These are phyloP conservation scores for Salvia rosmarinus DNA, from an alignment of 257 asterid species.

Conservation along the genomic window DNA sequence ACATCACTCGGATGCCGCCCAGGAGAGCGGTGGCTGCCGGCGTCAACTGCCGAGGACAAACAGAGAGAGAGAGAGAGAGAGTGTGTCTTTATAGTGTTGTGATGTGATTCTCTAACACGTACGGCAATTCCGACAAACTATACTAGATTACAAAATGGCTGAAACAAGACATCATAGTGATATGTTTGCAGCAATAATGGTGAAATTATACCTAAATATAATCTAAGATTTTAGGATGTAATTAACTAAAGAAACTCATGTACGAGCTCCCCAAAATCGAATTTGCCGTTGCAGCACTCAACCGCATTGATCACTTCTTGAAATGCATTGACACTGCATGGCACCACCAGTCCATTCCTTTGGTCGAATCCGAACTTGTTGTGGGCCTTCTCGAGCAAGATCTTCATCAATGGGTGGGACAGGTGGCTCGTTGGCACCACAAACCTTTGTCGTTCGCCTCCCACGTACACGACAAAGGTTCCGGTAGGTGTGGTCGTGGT, in stretches of 20 bases:
- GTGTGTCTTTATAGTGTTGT: background rate
- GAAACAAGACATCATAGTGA: background rate
- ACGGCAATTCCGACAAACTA: background rate
- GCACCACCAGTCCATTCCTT: slow-evolving; percentile 61
- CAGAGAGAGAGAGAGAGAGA: background rate
- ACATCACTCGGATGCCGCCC: background rate
- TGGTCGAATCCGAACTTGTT: slow-evolving; percentile 42
- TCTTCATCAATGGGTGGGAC: slow-evolving; percentile 82
- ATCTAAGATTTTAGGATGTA: background rate
- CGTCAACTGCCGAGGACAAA: background rate
- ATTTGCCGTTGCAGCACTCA: slow-evolving; percentile 63
- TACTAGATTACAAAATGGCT: background rate
- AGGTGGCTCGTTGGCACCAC: slow-evolving; percentile 72
- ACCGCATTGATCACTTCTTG: slow-evolving; percentile 67
- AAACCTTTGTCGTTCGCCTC: slow-evolving; percentile 69
- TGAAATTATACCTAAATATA: background rate
- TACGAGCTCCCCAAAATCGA: slow-evolving; percentile 67
- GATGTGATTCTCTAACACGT: background rate
- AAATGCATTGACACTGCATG: slow-evolving; percentile 70
- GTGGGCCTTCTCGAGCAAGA: slow-evolving; percentile 70
- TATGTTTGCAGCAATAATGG: background rate
- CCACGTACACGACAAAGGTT: slow-evolving; percentile 66
- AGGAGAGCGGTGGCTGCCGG: background rate
- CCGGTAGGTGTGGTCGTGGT: slow-evolving; percentile 61
- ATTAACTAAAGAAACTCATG: slow-evolving; percentile 59